Evolutionary conservation across 2,329 filamentous ascomycete species (phyloP), one percentile per base, ranked within the genome.

Genomic region (Talaromyces sp.): DNA sequence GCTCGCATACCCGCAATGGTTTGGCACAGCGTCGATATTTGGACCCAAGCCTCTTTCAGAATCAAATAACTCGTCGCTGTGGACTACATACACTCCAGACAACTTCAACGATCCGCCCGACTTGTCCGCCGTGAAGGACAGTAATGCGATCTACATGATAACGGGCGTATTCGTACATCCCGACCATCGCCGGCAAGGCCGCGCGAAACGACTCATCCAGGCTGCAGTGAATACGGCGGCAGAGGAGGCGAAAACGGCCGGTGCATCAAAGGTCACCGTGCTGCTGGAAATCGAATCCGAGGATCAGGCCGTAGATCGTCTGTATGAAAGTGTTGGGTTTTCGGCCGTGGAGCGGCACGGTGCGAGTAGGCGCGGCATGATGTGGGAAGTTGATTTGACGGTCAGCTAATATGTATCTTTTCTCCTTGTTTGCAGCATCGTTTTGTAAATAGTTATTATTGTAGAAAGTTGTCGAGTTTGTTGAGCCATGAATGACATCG

Each of bases 11-110:
- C 64, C 66, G 55, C 64, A 72, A 57, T 73, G 71, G 72, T 54
- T 71, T n/a, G 72, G 71, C 17, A 68, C 69, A 58, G 63, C 69
- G 44, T 70, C 72, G 7, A 57, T 73, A 1, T n/a, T 71, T 2
- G 68, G 68, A 2, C 70, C 70, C 11, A 65, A 63, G 19, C 53
- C 57, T 22, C 58, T 67, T 15, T 42, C 59, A 30, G 8, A 59
- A 9, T 61, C 59, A 51, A 60, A 47, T 15, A n/a, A 6, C 42
- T 58, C 56, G 39, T 49, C 27, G 7, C 17, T 32, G 11, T 52
- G 42, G 49, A 52, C n/a, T n/a, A 30, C 39, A 30, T 57, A 42
- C 39, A 44, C 55, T n/a, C n/a, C 39, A 30, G 39, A 42, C 10
- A 57, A 19, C 39, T 47, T 19, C 13, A 42, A 32, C 39, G 42